A percentile compares a stretch with the other conserved stretches of the same genome.
Evolutionary conservation across 2,329 filamentous ascomycete genomes (phyloP).

Genomic region (Fusarium ambrosium): DNA sequence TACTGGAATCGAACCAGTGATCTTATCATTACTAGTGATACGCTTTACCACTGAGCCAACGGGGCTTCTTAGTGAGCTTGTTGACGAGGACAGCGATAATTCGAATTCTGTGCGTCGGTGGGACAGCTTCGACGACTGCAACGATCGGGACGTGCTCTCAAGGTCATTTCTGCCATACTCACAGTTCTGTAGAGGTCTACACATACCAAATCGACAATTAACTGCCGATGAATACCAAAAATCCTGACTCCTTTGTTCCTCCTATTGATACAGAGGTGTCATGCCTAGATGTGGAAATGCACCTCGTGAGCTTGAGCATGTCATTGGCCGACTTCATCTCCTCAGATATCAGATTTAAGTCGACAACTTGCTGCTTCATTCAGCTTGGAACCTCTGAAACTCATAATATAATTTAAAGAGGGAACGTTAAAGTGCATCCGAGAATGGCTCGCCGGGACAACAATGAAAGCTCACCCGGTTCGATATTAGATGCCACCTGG

Average conservation of each 20-base stretch:
- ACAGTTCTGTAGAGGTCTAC: not conserved
- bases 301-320: not conserved
- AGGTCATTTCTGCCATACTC: not conserved
- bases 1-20: constrained; percentile 53
- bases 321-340: not conserved
- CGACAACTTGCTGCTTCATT: not conserved
- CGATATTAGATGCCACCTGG: not conserved
- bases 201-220: not conserved
- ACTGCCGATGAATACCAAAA: too few relatives aligned
- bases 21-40: constrained; percentile 55
- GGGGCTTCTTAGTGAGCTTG: constrained; percentile 34
- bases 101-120: not conserved
- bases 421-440: too few relatives aligned
- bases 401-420: not conserved
- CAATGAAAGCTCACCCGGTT: not conserved
- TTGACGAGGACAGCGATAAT: rapidly evolving
- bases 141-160: too few relatives aligned
- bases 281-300: not conserved
- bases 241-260: too few relatives aligned
- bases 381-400: too few relatives aligned
- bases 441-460: not conserved
- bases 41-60: constrained; percentile 55
- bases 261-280: not conserved
- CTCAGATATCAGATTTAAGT: not conserved
- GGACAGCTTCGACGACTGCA: not conserved